These are phyloP conservation scores for Tulasnella sp. DNA, from an alignment of 768 basidiomycete species.

Conservation along the genomic window DNA sequence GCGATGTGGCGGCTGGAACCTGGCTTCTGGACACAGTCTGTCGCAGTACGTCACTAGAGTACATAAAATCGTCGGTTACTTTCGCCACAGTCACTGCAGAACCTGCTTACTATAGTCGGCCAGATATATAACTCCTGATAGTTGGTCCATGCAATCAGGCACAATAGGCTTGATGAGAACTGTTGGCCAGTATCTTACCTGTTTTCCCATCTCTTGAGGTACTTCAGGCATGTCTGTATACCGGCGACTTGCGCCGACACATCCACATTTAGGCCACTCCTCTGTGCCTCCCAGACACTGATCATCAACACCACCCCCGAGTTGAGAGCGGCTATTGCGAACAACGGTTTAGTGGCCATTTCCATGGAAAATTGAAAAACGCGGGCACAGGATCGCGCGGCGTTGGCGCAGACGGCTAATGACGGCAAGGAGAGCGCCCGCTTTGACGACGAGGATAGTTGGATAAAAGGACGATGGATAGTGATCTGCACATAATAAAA, in stretches of 20 bases:
- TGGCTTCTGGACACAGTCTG: no score
- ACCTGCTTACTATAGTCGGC: no score
- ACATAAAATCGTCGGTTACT: no score
- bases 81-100: no score
- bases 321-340: conserved; percentile 35
- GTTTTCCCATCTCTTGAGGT: conserved; percentile 34
- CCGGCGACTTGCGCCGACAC: conserved; percentile 43
- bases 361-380: conserved; percentile 50
- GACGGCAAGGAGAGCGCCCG: conserved; percentile 47
- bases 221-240: conserved; percentile 47
- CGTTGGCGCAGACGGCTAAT: conserved; percentile 64
- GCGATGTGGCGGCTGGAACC: no score
- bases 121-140: no score
- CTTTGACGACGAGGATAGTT: conserved; percentile 32
- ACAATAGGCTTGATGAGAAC: no score
- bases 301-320: conserved; percentile 49
- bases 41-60: no score
- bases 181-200: conserved; percentile 19
- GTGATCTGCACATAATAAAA: conserved; percentile 63
- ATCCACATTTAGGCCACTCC: conserved; percentile 36
- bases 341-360: conserved; percentile 25
- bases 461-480: conserved; percentile 69
- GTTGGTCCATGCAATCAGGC: no score
- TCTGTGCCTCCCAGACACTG: conserved; percentile 52
- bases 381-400: conserved; percentile 63